These are phyloP conservation scores for Trametes pubescens DNA, from an alignment of 1,284 basidiomycete species.

Conservation along the genomic window DNA sequence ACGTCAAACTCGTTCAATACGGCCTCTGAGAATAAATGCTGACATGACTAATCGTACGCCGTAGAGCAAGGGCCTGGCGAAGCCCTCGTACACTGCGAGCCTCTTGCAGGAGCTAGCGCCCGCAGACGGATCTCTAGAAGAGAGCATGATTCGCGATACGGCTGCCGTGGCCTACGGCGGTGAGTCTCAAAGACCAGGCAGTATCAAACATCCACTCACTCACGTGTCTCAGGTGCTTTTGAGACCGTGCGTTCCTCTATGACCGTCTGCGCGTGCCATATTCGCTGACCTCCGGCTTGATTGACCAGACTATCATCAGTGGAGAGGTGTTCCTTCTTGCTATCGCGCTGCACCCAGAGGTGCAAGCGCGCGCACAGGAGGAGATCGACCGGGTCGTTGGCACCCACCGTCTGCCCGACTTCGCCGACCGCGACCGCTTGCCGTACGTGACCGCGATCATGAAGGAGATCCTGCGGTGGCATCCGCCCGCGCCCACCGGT, in stretches of 20 bases:
- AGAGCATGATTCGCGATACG: slow-evolving; percentile 19
- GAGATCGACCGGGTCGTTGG: slow-evolving; percentile 23
- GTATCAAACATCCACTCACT: not conserved
- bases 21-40: no score
- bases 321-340: slow-evolving; percentile 18
- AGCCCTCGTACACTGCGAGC: slow-evolving; percentile 16
- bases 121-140: slow-evolving; percentile 6
- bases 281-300: not conserved
- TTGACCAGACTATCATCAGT: slow-evolving; percentile 11
- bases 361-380: slow-evolving; percentile 17
- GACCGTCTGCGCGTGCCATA: no score
- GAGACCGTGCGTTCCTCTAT: slow-evolving; percentile 5
- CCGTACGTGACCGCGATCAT: slow-evolving; percentile 32
- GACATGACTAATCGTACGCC: no score
- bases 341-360: slow-evolving; percentile 14
- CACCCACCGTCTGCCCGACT: slow-evolving; percentile 24
- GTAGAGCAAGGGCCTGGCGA: slow-evolving; percentile 17
- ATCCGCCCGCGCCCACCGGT: slow-evolving; percentile 19
- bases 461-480: slow-evolving; percentile 42
- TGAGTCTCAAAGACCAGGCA: not conserved
- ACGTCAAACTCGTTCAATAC: not conserved
- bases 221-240: not conserved
- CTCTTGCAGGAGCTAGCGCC: slow-evolving; percentile 18
- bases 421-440: slow-evolving; percentile 41
- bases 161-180: slow-evolving; percentile 21